Evolutionary conservation across 805 yeast species (phyloP), one percentile per base, ranked within the genome.

Genomic region (Sporopachydermia quercuum): DNA sequence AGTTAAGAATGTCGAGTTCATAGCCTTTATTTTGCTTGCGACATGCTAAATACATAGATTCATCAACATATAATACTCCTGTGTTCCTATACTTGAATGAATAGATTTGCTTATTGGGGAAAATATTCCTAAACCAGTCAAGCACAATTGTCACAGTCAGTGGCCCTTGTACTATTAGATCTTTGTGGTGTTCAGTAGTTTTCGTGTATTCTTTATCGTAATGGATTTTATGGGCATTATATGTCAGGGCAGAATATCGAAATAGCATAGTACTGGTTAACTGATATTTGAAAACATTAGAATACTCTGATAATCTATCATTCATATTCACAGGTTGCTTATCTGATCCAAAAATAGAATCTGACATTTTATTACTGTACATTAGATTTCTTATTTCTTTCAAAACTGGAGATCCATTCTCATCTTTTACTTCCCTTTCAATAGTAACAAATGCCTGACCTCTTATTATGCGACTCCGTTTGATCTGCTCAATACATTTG

Each of bases 161-260:
- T 1, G 96, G 96, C 0, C 95, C 98, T 36, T 83, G 94, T 0
- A 79, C 76, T 1, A 89, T 58, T 0, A 77, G 55, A 27, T 64
- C 62, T 0, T 78, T 76, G 38, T 84, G 71, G 1, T 70, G 65
- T 50, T 89, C 97, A 2, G 49, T 50, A 0, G 52, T 41, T 3
- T 40, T 47, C 4, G 84, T 67, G 53, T 82, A 83, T 1, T 46
- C 46, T 4, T 56, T 53, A 51, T 83, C 82, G 55, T 75, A 77
- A 58, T 89, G 98, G 34, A 89, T 83, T 42, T 70, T 68, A 57
- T 89, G 98, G 3, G 93, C 66, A 54, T 89, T 89, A 59, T 76
- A 77, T 1, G 91, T 77, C 40, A 91, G 55, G 8, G 83, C 78
- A 36, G 89, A 76, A 58, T 76, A 82, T 45, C 84, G 61, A 46